Base-by-base conservation (phyloP, 495 filamentous ascomycete genomes). In the Aspergillus steynii region DNA sequence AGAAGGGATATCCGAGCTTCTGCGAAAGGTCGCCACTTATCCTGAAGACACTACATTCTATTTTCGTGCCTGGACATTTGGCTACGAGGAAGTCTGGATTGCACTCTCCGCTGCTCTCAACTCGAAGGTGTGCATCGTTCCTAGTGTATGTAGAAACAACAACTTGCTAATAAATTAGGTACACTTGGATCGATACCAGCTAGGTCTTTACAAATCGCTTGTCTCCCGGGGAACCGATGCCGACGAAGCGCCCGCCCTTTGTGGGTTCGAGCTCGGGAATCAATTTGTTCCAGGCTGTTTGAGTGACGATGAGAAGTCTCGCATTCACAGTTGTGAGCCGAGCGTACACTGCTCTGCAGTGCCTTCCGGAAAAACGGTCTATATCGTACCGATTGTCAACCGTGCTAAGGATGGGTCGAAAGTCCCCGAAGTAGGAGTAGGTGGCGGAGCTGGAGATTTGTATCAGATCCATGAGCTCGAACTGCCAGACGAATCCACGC, bases 21-120 rank as follows among this genome's bases (percentile, higher is more conserved):
- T 97, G 2, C 69, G 80, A 29, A 90, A 92, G 67, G 78, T 96
- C 0, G 67, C 75, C 0, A 65, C 76, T 10, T 96, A 95, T 72
- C 90, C 93, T 0, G 58, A 77, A 9, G 84, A 93, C 27, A 96
- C 91, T 0, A 74, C 86, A 5, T 97, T 97, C 66, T 90, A 96
- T 71, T 84, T 98, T 53, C 82, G 91, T 53, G 84, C 93, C 2
- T 97, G 93, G 94, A 98, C 94, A 1, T 96, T 95, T 70, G 94
- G 94, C 29, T 91, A 92, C 53, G 92, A 96, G 71, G 90, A 97
- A 58, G 92, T 96, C 0, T 97, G 93, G 93, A 78, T 91, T 58
- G 89, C 92, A 3, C 75, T 98, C 12, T 87, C 91, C 1, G 83
- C 86, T 12, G 82, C 84, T 9, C 75, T 97, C 2, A 71, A 83